phyloP scores from a whole-genome alignment of 2,329 filamentous ascomycete genomes.

The Botrytis fragariae region DNA sequence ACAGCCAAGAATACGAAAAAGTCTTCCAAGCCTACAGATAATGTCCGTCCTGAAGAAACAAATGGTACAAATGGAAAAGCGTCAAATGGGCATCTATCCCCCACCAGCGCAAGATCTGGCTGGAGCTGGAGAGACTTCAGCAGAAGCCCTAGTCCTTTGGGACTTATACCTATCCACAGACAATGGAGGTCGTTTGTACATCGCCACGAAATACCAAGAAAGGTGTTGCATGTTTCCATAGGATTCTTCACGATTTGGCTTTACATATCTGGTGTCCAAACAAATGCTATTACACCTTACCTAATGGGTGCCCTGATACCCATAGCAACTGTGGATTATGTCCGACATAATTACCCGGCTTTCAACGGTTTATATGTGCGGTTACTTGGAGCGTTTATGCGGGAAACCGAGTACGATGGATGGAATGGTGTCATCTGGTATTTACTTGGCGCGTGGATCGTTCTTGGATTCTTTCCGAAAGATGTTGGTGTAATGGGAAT shows the following conservation, averaged over 20 bases:
- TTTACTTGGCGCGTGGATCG: slow-evolving; percentile 83
- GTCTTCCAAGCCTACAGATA: slow-evolving; percentile 46
- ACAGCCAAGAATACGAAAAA: slow-evolving; percentile 37
- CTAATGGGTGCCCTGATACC: slow-evolving; percentile 79
- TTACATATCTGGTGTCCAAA: slow-evolving; percentile 76
- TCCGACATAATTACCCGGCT: slow-evolving; percentile 76
- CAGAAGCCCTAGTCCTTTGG: slow-evolving; percentile 86
- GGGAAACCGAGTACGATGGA: slow-evolving; percentile 88
- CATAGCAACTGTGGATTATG: slow-evolving; percentile 75
- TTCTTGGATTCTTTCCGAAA: slow-evolving; percentile 85
- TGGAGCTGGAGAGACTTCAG: slow-evolving; percentile 87
- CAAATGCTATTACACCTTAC: slow-evolving; percentile 75
- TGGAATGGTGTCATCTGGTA: slow-evolving; percentile 99
- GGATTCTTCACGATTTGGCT: slow-evolving; percentile 89
- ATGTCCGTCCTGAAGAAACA: slow-evolving; percentile 31
- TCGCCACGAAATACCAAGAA: slow-evolving; percentile 94
- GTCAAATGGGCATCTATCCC: slow-evolving; percentile 69
- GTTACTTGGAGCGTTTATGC: slow-evolving; percentile 86
- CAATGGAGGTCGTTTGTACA: slow-evolving; percentile 91
- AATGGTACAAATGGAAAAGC: slow-evolving; percentile 20
- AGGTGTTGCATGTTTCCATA: slow-evolving; percentile 90
- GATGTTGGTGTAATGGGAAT: slow-evolving; percentile 89
- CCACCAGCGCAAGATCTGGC: slow-evolving; percentile 57
- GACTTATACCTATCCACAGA: slow-evolving; percentile 90
- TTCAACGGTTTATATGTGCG: slow-evolving; percentile 88